Conservation (phyloP, 2,329 filamentous ascomycete species). For the Fusarium denticulatum region DNA sequence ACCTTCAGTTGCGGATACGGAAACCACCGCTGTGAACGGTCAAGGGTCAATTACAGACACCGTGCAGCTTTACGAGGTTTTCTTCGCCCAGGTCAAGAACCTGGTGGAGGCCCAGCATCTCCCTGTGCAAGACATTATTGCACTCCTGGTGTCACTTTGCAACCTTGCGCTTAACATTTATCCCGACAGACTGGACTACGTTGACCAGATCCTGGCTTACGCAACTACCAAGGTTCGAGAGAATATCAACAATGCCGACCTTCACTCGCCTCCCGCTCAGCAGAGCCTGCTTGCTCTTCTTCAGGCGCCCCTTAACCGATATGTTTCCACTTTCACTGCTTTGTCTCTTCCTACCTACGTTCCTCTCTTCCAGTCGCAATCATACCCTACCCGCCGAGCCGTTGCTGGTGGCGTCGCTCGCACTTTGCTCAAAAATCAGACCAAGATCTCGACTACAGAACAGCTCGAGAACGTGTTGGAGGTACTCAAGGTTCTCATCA, state of each 20-base stretch:
- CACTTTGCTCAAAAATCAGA: slow-evolving; percentile 84
- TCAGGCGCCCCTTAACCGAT: slow-evolving; percentile 89
- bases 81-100: slow-evolving; percentile 95
- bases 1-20: slow-evolving; percentile 57
- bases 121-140: slow-evolving; percentile 94
- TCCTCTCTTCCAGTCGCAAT: slow-evolving; percentile 88
- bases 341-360: slow-evolving; percentile 92
- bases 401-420: slow-evolving; percentile 90
- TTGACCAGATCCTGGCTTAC: slow-evolving; percentile 92
- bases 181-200: slow-evolving; percentile 89
- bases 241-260: slow-evolving; percentile 92
- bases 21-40: slow-evolving; percentile 60
- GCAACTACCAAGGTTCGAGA: slow-evolving; percentile 87
- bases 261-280: slow-evolving; percentile 88
- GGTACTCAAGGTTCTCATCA: slow-evolving; percentile 89
- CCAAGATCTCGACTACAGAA: slow-evolving; percentile 77
- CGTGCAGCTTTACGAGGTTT: slow-evolving; percentile 94
- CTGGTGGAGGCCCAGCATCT: slow-evolving; percentile 91
- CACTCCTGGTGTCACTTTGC: slow-evolving; percentile 89
- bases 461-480: slow-evolving; percentile 91
- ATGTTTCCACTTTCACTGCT: slow-evolving; percentile 95
- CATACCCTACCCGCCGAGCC: slow-evolving; percentile 89
- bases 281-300: slow-evolving; percentile 89
- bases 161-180: slow-evolving; percentile 98
- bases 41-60: slow-evolving; percentile 63